Base-by-base conservation (phyloP, 2,329 filamentous ascomycete species). In the Aspergillus alliaceus region DNA sequence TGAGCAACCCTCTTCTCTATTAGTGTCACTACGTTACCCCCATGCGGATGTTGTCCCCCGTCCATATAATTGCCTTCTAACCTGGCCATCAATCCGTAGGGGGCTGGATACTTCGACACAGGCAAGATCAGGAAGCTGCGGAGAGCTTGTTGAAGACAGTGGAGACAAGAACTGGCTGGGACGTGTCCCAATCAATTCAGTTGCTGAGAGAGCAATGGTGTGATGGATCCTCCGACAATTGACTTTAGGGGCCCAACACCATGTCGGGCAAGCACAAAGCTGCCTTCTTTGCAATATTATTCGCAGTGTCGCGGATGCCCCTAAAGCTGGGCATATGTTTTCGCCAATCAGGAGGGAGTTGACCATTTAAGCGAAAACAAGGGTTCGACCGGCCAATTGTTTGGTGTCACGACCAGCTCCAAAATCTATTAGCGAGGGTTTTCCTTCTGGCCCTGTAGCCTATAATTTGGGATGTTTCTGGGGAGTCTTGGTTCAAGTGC, bases 31-130 rank as follows among this genome's bases (percentile, higher is more conserved):
- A 24, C 37, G 2, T 14, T 24, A 9, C 12, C 15, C 18, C 25
- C 29, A 9, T 20, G 2, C 15, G 22, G 24, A 8, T 37, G 18
- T 25, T 25, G 22, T 27, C 27, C n/a, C 6, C 12, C 24, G 14
- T 14, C 40, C 18, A 24, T 9, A 18, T 35, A 46, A 12, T 7
- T 46, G 22, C 15, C 50, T 18, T 2, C 27, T 14, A 12, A 52
- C 20, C 34, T 51, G 25, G 31, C 7, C 24, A 39, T 46, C 1
- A 5, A 34, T 46, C 9, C 8, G 25, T 24, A 69, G 67, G 66
- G 66, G 66, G 66, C 1, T 69, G 66, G 66, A 58, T 65, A n/a
- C 59, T 68, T 22, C 65, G 65, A 4, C 56, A 64, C 51, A 58
- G 40, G 29, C 55, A 58, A 22, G 66, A 69, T n/a, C 66, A 69